These are phyloP conservation scores for Ulota crispa DNA, from an alignment of 225 moss, liverwort and hornwort genomes.

Conservation along the genomic window DNA sequence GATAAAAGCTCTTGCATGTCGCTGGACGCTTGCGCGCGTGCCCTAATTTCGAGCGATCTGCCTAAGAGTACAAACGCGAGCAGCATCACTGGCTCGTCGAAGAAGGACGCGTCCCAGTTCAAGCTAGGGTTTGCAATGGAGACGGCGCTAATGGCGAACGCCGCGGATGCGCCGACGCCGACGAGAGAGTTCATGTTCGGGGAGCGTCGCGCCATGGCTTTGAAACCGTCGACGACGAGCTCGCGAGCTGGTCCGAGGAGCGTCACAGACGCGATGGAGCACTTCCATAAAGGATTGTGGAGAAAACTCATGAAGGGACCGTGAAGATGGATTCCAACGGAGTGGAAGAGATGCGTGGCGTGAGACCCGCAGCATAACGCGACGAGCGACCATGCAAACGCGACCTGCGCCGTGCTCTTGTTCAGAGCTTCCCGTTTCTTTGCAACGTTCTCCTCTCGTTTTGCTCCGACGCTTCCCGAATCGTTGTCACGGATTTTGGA, in stretches of 20 bases:
- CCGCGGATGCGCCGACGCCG: conserved; percentile 76
- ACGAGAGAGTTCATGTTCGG: conserved; percentile 97
- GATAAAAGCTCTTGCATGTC: conserved; percentile 96
- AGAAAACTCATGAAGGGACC: conserved; percentile 54
- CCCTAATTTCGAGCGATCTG: conserved; percentile 79
- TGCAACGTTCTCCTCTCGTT: conserved; percentile 68
- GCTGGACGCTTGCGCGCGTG: conserved; percentile 89
- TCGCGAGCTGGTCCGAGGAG: conserved; percentile 90
- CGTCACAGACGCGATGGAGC: conserved; percentile 72
- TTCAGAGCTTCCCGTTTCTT: conserved; percentile 65
- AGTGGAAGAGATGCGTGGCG: conserved; percentile 75
- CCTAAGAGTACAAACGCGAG: conserved; percentile 90
- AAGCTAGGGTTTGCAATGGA: conserved; percentile 70
- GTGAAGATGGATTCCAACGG: conserved; percentile 69
- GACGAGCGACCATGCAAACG: conserved; percentile 85
- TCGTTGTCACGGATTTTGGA: conserved; percentile 62
- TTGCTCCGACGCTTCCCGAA: conserved; percentile 54
- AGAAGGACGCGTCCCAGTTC: conserved; percentile 91
- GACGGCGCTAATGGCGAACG: conserved; percentile 79
- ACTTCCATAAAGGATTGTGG: conserved; percentile 84
- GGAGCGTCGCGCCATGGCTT: conserved; percentile 69
- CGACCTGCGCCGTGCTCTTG: conserved; percentile 76
- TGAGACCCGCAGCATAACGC: conserved; percentile 92
- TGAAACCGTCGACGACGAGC: conserved; percentile 75
- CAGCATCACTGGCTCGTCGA: conserved; percentile 96